A percentile compares a stretch with the other conserved stretches of the same genome.
Conservation (phyloP, 352 stramenopile genomes). For the Plasmopara halstedii region DNA sequence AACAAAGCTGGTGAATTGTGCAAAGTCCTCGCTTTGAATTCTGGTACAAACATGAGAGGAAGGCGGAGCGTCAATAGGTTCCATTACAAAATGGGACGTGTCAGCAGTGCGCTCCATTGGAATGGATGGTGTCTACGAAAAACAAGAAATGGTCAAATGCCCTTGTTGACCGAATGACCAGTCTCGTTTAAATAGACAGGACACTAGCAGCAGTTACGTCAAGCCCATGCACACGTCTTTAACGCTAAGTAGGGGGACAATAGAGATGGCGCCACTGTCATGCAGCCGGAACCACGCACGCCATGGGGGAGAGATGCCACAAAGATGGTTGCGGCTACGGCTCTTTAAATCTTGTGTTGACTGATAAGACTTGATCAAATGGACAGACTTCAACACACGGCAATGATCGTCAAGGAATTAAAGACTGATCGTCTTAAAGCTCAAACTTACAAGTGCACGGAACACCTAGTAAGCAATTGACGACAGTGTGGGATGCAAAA, state of each 20-base stretch:
- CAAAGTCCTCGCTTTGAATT: constrained; percentile 31
- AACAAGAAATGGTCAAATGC: constrained; percentile 11
- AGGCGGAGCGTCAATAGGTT: constrained; percentile 4
- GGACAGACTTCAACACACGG: no score
- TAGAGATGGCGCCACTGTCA: constrained; percentile 14
- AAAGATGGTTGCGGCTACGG: no score
- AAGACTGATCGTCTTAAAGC: no score
- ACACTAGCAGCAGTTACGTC: constrained; percentile 2
- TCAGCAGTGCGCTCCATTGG: constrained; percentile 14
- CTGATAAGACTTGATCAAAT: not conserved
- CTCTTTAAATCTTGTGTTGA: no score
- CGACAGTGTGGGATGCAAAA: no score
- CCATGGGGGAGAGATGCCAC: constrained; percentile 18
- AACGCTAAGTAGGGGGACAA: constrained; percentile 17
- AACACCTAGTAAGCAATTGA: no score
- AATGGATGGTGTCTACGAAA: constrained; percentile 1
- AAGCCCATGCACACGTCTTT: constrained; percentile 20
- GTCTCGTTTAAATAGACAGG: not conserved
- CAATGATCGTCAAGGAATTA: no score
- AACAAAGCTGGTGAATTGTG: constrained; percentile 37
- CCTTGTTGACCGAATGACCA: no score
- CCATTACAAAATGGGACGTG: constrained; percentile 9
- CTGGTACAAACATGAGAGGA: constrained; percentile 2
- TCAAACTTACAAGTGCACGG: no score
- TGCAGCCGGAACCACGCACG: constrained; percentile 19